Evolutionary conservation across 2,329 filamentous ascomycete genomes (phyloP).

Genomic region (Zasmidium angulare): DNA sequence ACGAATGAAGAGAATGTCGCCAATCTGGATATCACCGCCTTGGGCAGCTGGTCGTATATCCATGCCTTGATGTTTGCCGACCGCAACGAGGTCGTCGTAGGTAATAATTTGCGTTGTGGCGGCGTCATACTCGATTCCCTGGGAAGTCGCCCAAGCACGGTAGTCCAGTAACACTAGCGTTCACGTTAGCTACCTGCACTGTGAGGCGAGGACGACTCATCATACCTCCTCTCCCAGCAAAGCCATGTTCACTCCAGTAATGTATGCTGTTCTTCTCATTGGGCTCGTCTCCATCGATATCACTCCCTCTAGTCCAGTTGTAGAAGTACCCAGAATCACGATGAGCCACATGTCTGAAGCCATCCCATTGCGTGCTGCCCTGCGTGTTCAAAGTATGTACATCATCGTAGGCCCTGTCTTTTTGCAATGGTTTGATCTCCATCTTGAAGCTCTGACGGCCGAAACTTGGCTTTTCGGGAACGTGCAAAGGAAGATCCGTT

Average conservation of each 20-base stretch:
- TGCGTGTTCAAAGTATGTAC: slow-evolving; percentile 46
- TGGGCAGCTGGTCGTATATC: slow-evolving; percentile 58
- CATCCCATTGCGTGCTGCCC: slow-evolving; percentile 48
- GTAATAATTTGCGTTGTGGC: slow-evolving; percentile 44
- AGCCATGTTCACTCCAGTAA: slow-evolving; percentile 47
- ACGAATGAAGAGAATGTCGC: slow-evolving; percentile 66
- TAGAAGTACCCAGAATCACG: slow-evolving; percentile 42
- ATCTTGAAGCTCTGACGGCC: slow-evolving; percentile 55
- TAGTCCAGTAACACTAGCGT: slow-evolving; percentile 47
- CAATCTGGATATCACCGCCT: slow-evolving; percentile 57
- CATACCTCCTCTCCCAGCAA: slow-evolving; percentile 43
- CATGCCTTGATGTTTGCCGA: slow-evolving; percentile 60
- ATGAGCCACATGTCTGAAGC: slow-evolving; percentile 47
- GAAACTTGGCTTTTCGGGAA: slow-evolving; percentile 55
- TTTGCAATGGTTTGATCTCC: slow-evolving; percentile 48
- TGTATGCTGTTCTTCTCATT: slow-evolving; percentile 49
- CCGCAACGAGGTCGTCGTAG: slow-evolving; percentile 53
- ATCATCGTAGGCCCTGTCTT: slow-evolving; percentile 43
- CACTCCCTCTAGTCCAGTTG: slow-evolving; percentile 42
- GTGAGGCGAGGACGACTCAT: no score
- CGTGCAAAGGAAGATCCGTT: slow-evolving; percentile 55
- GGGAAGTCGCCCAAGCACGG: slow-evolving; percentile 41
- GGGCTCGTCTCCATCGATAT: slow-evolving; percentile 41
- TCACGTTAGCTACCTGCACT: no score
- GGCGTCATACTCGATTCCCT: slow-evolving; percentile 44